Conservation (phyloP, 2,329 filamentous ascomycete genomes). For the Colletotrichum lupini region DNA sequence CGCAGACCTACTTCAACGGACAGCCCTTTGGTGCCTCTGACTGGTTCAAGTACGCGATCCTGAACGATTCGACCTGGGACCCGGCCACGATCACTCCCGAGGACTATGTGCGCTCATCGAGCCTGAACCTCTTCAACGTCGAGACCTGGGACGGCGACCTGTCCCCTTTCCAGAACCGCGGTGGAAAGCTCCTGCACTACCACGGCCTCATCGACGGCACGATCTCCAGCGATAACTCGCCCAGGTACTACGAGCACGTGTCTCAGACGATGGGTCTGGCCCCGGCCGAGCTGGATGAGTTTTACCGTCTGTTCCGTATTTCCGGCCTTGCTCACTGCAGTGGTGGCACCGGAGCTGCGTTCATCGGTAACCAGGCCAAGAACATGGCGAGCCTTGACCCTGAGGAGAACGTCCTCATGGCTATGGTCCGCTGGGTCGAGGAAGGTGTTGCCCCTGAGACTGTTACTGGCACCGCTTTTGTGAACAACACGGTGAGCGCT, state of each 20-base stretch:
- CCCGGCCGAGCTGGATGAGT: slow-evolving; percentile 49
- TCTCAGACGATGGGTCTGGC: slow-evolving; percentile 52
- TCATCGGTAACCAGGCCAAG: slow-evolving; percentile 41
- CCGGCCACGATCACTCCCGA: slow-evolving; percentile 44
- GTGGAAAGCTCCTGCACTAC: slow-evolving; percentile 58
- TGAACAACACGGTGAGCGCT: slow-evolving; percentile 39
- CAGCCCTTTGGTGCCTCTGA: slow-evolving; percentile 39
- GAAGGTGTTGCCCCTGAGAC: slow-evolving; percentile 52
- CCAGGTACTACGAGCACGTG: slow-evolving; percentile 60
- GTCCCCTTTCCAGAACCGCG: slow-evolving; percentile 48
- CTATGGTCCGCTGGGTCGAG: slow-evolving; percentile 60
- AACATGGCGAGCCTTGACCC: slow-evolving; percentile 44
- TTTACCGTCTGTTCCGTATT: slow-evolving; percentile 63
- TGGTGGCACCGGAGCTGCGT: slow-evolving; percentile 54
- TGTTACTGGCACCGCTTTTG: slow-evolving; percentile 46
- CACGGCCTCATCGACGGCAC: slow-evolving; percentile 56
- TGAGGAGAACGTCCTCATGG: slow-evolving; percentile 54
- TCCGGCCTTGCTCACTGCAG: slow-evolving; percentile 63
- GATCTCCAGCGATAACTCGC: slow-evolving; percentile 55
- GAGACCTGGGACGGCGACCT: slow-evolving; percentile 53
- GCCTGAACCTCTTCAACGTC: slow-evolving; percentile 48
- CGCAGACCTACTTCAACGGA: slow-evolving; percentile 51
- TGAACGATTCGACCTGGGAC: slow-evolving; percentile 51
- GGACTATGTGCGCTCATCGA: slow-evolving; percentile 48
- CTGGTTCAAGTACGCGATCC: slow-evolving; percentile 53